Base-by-base conservation (phyloP, 768 basidiomycete genomes). In the Chalciporus piperatus region DNA sequence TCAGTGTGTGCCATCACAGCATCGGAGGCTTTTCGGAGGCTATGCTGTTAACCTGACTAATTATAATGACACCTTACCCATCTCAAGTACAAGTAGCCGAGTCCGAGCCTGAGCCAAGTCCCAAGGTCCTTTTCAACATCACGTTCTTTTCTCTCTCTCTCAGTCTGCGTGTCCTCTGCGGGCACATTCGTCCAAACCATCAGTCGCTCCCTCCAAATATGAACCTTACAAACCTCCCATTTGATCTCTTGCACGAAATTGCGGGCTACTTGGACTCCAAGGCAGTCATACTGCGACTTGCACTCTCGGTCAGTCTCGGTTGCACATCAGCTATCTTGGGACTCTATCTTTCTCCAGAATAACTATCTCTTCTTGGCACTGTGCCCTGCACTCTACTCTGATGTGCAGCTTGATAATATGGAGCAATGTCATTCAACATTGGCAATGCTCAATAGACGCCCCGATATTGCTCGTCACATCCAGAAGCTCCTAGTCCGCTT, bases 181-280 rank as follows among this genome's bases (percentile, higher is more conserved):
- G 12, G 30, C 12, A 32, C 35, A 37, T 37, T 9, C 35, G 1
- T 10, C 16, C 35, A 37, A 37, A 37, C n/a, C n/a, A n/a, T n/a
- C n/a, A n/a, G n/a, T n/a, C n/a, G n/a, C n/a, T n/a, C n/a, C 33
- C 14, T 9, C 33, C 33, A 35, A 35, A 35, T n/a, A 64, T 63
- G 62, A 45, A 47, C 11, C 47, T 69, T 33, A 27, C 56, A 19
- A 49, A 16, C 6, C 51, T 74, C 13, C 87, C 87, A 0, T 74
- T 74, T 28, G 88, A 90, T 65, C 63, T 89, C 41, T 72, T 89
- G 39, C 77, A 87, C 40, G 85, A 89, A 63, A 77, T 89, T 45
- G 80, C 85, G 1, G 64, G 66, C 22, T 75, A 76, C 60, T 66
- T 89, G 39, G 71, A 79, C 33, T 75, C 71, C 30, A 77, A 74